Evolutionary conservation across 108 stramenopile genomes (phyloP).

Genomic region (Seminavis robusta): DNA sequence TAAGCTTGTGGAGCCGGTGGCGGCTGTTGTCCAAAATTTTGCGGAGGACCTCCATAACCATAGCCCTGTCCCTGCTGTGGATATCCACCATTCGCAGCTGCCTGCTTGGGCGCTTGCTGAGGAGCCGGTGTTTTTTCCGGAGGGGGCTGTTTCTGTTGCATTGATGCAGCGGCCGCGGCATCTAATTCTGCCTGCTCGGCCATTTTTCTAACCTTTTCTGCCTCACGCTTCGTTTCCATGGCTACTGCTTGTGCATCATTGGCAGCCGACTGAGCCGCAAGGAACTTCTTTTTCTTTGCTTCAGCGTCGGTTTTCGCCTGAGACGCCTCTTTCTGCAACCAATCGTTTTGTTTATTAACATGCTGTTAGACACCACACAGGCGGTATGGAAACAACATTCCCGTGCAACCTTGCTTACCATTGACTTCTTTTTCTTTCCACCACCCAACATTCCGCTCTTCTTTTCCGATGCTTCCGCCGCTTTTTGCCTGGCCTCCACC

Average conservation of each 20-base stretch:
- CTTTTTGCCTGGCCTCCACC: conserved; percentile 17
- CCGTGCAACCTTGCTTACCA: conserved; percentile 16
- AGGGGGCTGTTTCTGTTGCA: conserved; percentile 15
- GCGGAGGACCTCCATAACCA: conserved; percentile 4
- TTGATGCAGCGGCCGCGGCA: conserved; percentile 67
- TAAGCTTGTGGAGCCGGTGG: background rate
- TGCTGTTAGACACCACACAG: background rate
- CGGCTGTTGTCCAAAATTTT: background rate
- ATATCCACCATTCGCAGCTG: too few species aligned
- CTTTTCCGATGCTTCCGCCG: conserved; percentile 38
- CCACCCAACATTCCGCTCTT: conserved; percentile 62
- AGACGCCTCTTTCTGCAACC: conserved; percentile 52
- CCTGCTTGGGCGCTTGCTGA: background rate
- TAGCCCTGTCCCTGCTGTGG: background rate
- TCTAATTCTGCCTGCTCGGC: conserved; percentile 78
- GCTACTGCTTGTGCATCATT: conserved; percentile 53
- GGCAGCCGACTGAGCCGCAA: conserved; percentile 52
- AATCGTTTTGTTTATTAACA: background rate
- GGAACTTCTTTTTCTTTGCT: conserved; percentile 47
- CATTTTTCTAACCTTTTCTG: conserved; percentile 54
- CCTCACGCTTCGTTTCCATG: conserved; percentile 41
- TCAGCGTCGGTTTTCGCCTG: conserved; percentile 44
- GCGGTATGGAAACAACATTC: background rate
- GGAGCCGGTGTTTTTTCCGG: conserved; percentile 7
- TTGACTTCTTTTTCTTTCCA: conserved; percentile 52